Evolutionary conservation across 2,329 filamentous ascomycete genomes (phyloP).

Genomic region (Botrytis galanthina): DNA sequence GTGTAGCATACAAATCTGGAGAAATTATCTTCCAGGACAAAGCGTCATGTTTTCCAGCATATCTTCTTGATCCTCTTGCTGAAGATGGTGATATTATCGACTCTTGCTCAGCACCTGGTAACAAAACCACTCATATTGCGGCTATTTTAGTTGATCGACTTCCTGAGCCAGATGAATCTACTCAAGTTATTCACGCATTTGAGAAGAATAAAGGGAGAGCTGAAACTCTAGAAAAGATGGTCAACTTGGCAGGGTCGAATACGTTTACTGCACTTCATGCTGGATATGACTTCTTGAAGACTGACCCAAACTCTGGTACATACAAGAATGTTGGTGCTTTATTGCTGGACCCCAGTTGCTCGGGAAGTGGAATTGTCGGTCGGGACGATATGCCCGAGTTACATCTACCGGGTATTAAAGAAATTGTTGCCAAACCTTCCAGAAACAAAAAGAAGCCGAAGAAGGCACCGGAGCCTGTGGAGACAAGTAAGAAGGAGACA

Average conservation of each 20-base stretch:
- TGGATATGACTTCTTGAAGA: constrained; percentile 77
- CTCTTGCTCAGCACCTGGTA: constrained; percentile 90
- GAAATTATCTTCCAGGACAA: constrained; percentile 92
- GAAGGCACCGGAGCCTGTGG: constrained; percentile 27
- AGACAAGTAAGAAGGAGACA: constrained; percentile 32
- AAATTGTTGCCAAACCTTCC: constrained; percentile 31
- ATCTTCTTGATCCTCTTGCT: constrained; percentile 68
- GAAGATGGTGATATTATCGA: constrained; percentile 80
- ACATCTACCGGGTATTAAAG: constrained; percentile 50
- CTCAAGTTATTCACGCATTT: constrained; percentile 67
- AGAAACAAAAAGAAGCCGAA: constrained; percentile 33
- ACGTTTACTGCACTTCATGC: constrained; percentile 64
- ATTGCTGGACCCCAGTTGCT: constrained; percentile 90
- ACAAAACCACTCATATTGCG: constrained; percentile 94
- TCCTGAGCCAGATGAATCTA: constrained; percentile 32
- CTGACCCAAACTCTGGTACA: constrained; percentile 60
- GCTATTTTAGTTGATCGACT: constrained; percentile 58
- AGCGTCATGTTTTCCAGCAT: constrained; percentile 93
- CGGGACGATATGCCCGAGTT: constrained; percentile 74
- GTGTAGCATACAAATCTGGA: constrained; percentile 70
- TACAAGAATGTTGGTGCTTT: constrained; percentile 75
- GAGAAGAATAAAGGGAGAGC: constrained; percentile 73
- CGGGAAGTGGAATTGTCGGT: constrained; percentile 90
- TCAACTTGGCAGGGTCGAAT: constrained; percentile 70
- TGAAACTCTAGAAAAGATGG: constrained; percentile 80